Evolutionary conservation across 148 eudicot species (phyloP), one percentile per base, ranked within the genome.

Genomic region (Fagopyrum homotropicum): DNA sequence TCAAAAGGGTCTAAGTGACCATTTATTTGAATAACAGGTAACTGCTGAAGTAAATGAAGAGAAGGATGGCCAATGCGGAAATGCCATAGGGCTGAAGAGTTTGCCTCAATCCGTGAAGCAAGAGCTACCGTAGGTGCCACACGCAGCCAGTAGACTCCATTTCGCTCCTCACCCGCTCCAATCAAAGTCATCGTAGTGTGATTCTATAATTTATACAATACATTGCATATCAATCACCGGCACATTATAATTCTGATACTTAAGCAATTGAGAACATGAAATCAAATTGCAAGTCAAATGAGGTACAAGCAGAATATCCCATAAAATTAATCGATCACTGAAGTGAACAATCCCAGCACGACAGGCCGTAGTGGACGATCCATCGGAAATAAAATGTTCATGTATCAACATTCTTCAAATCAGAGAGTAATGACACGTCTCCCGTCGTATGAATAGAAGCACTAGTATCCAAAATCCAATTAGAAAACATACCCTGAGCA

Each of bases 381-480:
- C 82, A 51, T 80, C 14, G 76, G 76, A 30, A 80, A 44, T 9
- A 47, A 26, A 5, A 76, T 44, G 54, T 64, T 44, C 68, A 72
- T 0, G 8, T 44, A 3, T 43, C 15, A 1, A 80, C 51, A 35
- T 54, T 47, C 35, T 44, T 14, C n/a, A 70, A 4, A 16, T 75
- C 22, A 16, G 16, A 4, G 22, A 80, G 52, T 7, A 6, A 9
- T 1, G 51, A 12, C 2, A 30, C 11, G 15, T 44, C 45, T 0
- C 72, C 75, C 1, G 78, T 80, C 82, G 75, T 75, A 55, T 80
- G 79, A 51, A 26, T 6, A 0, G 75, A 55, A 6, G 82, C 82
- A 0, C 72, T 72, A 1, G n/a, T 44, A 22, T 80, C 82, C 17
- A 69, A 75, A 4, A 80, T 64, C 75, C 82, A 75, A 0, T 5